Conservation (phyloP, 169 alveolate species). For the Besnoitia besnoiti region DNA sequence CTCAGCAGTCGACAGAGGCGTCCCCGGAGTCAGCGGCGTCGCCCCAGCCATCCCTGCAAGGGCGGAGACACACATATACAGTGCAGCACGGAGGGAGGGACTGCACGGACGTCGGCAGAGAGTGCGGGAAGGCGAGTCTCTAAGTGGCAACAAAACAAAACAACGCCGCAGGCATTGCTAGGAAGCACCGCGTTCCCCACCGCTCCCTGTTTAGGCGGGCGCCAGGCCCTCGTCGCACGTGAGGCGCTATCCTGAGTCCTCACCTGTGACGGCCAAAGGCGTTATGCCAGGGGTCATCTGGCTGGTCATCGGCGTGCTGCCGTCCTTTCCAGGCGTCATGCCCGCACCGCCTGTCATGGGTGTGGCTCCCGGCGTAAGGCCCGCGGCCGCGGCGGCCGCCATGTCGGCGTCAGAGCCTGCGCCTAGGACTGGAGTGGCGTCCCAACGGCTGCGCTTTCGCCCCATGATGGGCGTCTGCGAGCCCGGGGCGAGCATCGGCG, state of each 20-base stretch:
- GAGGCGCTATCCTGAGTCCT: too few relatives aligned
- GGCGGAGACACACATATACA: not conserved
- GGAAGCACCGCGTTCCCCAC: not conserved
- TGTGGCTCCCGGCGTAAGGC: slow-evolving; percentile 19
- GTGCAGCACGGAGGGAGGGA: not conserved
- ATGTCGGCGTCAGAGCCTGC: slow-evolving; percentile 24
- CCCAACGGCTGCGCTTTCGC: slow-evolving; percentile 69
- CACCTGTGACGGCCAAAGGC: slow-evolving; percentile 78
- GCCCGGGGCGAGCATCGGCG: slow-evolving; percentile 27
- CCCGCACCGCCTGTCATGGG: slow-evolving; percentile 65
- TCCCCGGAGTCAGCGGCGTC: slow-evolving; percentile 72
- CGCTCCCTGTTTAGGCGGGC: not conserved
- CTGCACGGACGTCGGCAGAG: too few relatives aligned
- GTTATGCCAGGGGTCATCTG: slow-evolving; percentile 82
- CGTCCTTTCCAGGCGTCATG: slow-evolving; percentile 60
- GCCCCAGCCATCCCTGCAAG: slow-evolving; percentile 58
- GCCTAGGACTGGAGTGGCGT: slow-evolving; percentile 70
- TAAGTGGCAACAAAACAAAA: too few relatives aligned
- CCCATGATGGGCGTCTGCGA: slow-evolving; percentile 16
- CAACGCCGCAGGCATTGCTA: not conserved
- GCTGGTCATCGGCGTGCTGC: slow-evolving; percentile 70
- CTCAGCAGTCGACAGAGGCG: slow-evolving; percentile 67
- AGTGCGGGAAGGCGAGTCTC: too few relatives aligned
- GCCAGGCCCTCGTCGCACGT: not conserved
- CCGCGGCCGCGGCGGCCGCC: slow-evolving; percentile 52